Evolutionary conservation across 441 rosid genomes (phyloP), one percentile per base, ranked within the genome.

Genomic region (Codiaeum variegatum): DNA sequence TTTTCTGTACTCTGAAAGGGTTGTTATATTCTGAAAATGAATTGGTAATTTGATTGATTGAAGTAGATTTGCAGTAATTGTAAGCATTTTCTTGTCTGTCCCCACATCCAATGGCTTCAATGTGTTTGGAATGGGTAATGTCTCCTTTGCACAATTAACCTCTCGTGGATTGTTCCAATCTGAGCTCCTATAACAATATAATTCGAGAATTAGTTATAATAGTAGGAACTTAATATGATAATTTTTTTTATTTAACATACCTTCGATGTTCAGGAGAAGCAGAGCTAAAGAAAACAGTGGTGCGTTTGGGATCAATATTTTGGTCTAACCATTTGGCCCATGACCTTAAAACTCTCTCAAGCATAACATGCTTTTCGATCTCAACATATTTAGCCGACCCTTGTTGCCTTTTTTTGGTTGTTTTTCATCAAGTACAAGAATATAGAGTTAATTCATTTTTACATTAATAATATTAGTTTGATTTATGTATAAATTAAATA

Each of bases 191-290:
- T 34, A 34, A n/a, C n/a, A 34, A 34, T 34, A 34, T 3, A 34
- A 0, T 34, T 34, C 6, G 6, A 34, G 36, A 34, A 34, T 34
- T 34, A 34, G 6, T 34, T 34, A 34, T 34, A 34, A 34, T 34
- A 34, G 6, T 34, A 34, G 36, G 36, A 34, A 34, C 2, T 34
- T 34, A 34, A 34, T 34, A 34, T 34, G 36, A 3, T 34, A 32
- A n/a, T n/a, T n/a, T n/a, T n/a, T n/a, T n/a, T n/a, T n/a, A n/a
- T n/a, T n/a, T n/a, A n/a, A n/a, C 59, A 4, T 88, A 93, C 98
- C 88, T 91, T 88, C 84, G 86, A 62, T 93, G 98, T 5, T 83
- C 86, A 83, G 98, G 98, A 60, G 95, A 86, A 91, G 69, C 88
- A 88, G 93, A 91, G 73, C 76, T 83, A 69, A 93, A 91, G 88